Evolutionary conservation across 208 protist species (phyloP).

Genomic region (Trichomonas tenax): DNA sequence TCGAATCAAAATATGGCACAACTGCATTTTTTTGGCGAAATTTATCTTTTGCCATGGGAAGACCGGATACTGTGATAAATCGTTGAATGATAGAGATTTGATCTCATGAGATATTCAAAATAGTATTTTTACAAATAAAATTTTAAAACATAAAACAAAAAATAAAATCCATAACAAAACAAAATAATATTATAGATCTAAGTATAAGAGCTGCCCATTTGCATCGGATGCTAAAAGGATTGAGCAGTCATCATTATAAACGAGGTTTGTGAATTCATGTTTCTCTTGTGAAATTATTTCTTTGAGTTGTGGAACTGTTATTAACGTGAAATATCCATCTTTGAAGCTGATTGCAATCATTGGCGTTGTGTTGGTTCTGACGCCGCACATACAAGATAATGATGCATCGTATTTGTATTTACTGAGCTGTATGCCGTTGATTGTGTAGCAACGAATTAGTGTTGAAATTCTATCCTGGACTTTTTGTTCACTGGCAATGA

Average conservation of each 20-base stretch:
- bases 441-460: not conserved
- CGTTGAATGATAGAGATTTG: not conserved
- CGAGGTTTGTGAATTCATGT: not conserved
- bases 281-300: not conserved
- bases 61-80: conserved; percentile 12
- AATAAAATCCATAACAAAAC: not conserved
- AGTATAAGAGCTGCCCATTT: not conserved
- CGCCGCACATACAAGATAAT: not conserved
- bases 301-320: not conserved
- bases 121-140: not conserved
- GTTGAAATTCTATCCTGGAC: not conserved
- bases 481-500: not conserved
- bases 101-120: not conserved
- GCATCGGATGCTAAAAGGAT: not conserved
- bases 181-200: not conserved
- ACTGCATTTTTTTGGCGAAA: no score
- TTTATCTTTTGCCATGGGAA: no score
- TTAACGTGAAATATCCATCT: not conserved
- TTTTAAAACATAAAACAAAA: not conserved
- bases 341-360: not conserved
- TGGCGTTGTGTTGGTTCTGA: not conserved
- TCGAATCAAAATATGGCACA: no score
- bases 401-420: not conserved
- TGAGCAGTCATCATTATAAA: not conserved
- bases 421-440: not conserved